Evolutionary conservation across 2,329 filamentous ascomycete species (phyloP).

Genomic region (Phyllosticta ampelicida): DNA sequence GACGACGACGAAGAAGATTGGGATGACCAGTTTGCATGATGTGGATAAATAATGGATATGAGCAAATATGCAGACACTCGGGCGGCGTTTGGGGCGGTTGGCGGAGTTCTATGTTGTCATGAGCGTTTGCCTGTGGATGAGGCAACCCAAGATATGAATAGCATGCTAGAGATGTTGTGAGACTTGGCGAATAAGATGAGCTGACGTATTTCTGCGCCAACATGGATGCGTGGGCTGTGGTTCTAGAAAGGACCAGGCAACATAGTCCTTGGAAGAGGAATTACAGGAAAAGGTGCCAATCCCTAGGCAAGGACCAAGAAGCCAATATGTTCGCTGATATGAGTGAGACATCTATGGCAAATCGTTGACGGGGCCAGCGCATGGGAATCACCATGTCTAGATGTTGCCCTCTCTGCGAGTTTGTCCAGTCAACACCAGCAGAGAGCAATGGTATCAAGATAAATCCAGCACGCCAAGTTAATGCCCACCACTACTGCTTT

Average conservation of each 20-base stretch:
- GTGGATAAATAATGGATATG: background rate
- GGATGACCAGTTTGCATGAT: conserved; percentile 5
- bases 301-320: no score
- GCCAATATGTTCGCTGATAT: no score
- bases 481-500: no score
- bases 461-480: background rate
- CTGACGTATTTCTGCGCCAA: no score
- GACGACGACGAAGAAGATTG: conserved; percentile 37
- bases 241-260: no score
- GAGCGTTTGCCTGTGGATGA: no score
- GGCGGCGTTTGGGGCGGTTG: conserved; percentile 1
- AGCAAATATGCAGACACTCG: background rate
- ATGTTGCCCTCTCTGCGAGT: no score
- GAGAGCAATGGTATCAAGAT: background rate
- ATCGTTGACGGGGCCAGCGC: no score
- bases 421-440: no score
- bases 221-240: background rate
- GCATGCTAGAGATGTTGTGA: background rate
- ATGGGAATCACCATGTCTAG: background rate
- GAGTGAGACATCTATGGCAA: no score
- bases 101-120: background rate
- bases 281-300: no score
- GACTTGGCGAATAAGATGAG: background rate
- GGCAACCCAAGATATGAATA: background rate
- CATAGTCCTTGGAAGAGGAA: no score